Percentiles rank a stretch among this genome's conserved stretches.
Conservation (phyloP, 2,329 filamentous ascomycete genomes). For the Fusarium newnesense region DNA sequence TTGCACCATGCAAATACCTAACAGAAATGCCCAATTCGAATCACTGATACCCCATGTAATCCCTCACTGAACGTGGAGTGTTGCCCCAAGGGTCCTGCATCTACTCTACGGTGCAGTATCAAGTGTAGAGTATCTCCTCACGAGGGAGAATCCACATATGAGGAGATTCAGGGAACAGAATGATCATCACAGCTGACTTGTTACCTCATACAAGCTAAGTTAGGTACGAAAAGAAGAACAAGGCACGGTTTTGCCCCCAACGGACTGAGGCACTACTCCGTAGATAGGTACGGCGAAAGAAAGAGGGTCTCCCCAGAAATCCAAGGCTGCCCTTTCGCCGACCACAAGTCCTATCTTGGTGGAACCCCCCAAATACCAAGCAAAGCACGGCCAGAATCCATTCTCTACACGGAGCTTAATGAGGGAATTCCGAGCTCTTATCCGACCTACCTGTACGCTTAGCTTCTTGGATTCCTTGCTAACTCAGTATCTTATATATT, state of each 20-base stretch:
- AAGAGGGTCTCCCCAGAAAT: slow-evolving; percentile 30
- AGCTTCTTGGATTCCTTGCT: slow-evolving; percentile 21
- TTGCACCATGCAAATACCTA: slow-evolving; percentile 27
- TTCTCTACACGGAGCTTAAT: slow-evolving; percentile 23
- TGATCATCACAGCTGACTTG: slow-evolving; percentile 1
- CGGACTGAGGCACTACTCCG: neutral
- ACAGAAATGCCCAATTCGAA: slow-evolving; percentile 7
- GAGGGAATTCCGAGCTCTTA: slow-evolving; percentile 39
- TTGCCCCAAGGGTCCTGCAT: neutral
- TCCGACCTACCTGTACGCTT: neutral
- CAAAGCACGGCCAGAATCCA: slow-evolving; percentile 13
- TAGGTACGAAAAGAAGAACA: neutral
- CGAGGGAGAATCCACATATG: neutral
- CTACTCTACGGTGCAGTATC: neutral
- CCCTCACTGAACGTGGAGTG: slow-evolving; percentile 2
- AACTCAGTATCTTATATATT: slow-evolving; percentile 33
- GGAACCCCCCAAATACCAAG: slow-evolving; percentile 21
- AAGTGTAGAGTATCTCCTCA: neutral
- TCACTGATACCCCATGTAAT: neutral
- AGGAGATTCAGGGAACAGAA: too few relatives aligned
- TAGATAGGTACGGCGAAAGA: slow-evolving; percentile 1
- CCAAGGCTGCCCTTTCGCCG: slow-evolving; percentile 25
- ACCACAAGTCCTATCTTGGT: slow-evolving; percentile 14
- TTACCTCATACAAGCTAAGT: neutral
- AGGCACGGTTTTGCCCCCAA: slow-evolving; percentile 28